phyloP scores from a whole-genome alignment of 192 early-diverging fungal genomes.

The Backusella circina region DNA sequence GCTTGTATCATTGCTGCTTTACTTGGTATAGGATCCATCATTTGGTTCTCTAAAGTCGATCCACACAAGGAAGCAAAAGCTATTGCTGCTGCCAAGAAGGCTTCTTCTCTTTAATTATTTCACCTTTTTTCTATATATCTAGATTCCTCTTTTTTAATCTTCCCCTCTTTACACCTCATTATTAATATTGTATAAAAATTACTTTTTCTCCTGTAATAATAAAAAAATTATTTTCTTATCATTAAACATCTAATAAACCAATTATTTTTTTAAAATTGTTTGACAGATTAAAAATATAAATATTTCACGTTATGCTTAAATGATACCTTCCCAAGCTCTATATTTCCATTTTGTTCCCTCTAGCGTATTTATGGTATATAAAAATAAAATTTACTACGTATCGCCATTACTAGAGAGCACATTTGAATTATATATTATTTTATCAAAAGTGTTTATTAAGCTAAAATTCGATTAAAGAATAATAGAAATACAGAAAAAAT shows the following conservation, averaged over 20 bases:
- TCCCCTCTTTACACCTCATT: not conserved
- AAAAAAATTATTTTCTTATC: not conserved
- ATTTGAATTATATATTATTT: too few relatives aligned
- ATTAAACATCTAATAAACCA: not conserved
- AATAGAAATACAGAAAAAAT: too few relatives aligned
- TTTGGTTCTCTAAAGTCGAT: conserved; percentile 61
- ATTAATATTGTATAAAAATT: not conserved
- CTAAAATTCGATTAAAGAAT: too few relatives aligned
- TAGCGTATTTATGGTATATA: too few relatives aligned
- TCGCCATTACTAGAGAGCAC: too few relatives aligned
- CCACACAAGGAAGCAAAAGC: conserved; percentile 11
- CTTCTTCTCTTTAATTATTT: not conserved
- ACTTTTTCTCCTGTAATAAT: not conserved
- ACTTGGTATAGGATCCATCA: conserved; percentile 67
- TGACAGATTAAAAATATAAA: too few relatives aligned
- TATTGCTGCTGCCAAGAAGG: conserved; percentile 3
- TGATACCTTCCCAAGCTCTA: too few relatives aligned
- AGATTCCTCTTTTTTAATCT: not conserved
- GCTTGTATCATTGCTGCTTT: conserved; percentile 72
- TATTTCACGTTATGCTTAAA: too few relatives aligned
- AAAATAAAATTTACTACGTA: too few relatives aligned
- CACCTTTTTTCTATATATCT: not conserved
- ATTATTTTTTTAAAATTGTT: too few relatives aligned
- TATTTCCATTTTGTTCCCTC: too few relatives aligned
- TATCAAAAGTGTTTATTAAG: too few relatives aligned